phyloP scores from a whole-genome alignment of 2,329 filamentous ascomycete genomes.

The Botrytis elliptica region DNA sequence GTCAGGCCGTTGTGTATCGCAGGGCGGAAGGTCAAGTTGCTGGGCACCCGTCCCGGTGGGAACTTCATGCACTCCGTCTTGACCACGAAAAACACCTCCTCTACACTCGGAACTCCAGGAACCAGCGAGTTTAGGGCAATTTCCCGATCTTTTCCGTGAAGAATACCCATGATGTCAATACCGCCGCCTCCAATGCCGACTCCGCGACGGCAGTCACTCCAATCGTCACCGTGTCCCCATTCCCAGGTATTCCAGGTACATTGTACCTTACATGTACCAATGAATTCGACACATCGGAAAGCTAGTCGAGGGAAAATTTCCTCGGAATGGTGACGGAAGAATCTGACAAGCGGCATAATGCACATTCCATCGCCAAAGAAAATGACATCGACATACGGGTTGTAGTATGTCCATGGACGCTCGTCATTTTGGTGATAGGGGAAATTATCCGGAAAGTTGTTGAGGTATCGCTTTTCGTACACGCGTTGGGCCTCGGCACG shows the following conservation, averaged over 20 bases:
- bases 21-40: not conserved
- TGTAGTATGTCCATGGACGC: not conserved
- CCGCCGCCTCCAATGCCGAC: not conserved
- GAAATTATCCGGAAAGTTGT: not conserved
- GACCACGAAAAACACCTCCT: not conserved
- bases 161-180: not conserved
- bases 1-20: not conserved
- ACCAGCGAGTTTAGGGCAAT: not conserved
- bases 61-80: constrained; percentile 8
- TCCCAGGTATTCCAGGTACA: not conserved
- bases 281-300: not conserved
- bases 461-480: not conserved
- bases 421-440: not conserved
- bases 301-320: not conserved
- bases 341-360: not conserved
- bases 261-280: not conserved
- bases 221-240: not conserved
- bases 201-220: rapidly evolving
- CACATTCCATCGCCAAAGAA: not conserved
- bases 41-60: not conserved
- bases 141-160: not conserved
- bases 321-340: not conserved
- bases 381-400: not conserved
- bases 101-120: not conserved
- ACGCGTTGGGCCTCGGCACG: not conserved